Evolutionary conservation across 495 filamentous ascomycete genomes (phyloP).

Genomic region (Aspergillus mulundensis): DNA sequence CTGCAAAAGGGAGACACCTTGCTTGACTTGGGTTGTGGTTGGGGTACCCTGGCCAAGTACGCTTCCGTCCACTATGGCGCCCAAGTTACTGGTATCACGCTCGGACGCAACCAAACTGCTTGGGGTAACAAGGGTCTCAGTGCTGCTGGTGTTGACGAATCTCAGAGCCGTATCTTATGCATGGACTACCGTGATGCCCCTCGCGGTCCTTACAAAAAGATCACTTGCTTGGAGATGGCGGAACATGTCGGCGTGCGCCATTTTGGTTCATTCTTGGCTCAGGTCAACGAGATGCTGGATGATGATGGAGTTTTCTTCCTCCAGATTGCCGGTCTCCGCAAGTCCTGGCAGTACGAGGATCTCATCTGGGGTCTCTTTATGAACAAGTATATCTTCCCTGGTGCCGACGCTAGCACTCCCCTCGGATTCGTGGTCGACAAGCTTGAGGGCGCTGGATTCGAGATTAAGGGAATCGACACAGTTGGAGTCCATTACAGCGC

Average conservation of each 20-base stretch:
- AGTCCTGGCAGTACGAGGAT: slow-evolving; percentile 71
- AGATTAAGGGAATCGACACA: slow-evolving; percentile 66
- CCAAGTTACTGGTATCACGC: slow-evolving; percentile 60
- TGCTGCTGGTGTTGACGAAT: slow-evolving; percentile 54
- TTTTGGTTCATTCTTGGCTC: slow-evolving; percentile 55
- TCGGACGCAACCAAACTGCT: slow-evolving; percentile 67
- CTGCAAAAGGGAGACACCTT: slow-evolving; percentile 57
- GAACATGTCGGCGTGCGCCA: slow-evolving; percentile 69
- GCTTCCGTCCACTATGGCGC: slow-evolving; percentile 62
- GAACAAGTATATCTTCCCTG: slow-evolving; percentile 75
- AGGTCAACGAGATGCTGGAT: slow-evolving; percentile 67
- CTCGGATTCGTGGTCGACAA: slow-evolving; percentile 61
- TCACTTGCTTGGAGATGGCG: slow-evolving; percentile 76
- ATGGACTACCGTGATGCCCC: slow-evolving; percentile 68
- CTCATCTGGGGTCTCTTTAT: slow-evolving; percentile 73
- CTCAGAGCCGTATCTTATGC: slow-evolving; percentile 62
- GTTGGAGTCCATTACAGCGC: slow-evolving; percentile 96
- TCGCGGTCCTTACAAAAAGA: slow-evolving; percentile 59
- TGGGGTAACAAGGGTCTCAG: slow-evolving; percentile 66
- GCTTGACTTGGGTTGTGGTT: slow-evolving; percentile 68
- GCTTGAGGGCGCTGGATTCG: slow-evolving; percentile 62
- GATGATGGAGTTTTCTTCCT: slow-evolving; percentile 70
- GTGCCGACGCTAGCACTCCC: slow-evolving; percentile 64
- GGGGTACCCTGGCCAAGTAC: slow-evolving; percentile 66
- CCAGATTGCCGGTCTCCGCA: slow-evolving; percentile 65